Conservation (phyloP, 148 eudicot genomes). For the Selenicereus undatus region DNA sequence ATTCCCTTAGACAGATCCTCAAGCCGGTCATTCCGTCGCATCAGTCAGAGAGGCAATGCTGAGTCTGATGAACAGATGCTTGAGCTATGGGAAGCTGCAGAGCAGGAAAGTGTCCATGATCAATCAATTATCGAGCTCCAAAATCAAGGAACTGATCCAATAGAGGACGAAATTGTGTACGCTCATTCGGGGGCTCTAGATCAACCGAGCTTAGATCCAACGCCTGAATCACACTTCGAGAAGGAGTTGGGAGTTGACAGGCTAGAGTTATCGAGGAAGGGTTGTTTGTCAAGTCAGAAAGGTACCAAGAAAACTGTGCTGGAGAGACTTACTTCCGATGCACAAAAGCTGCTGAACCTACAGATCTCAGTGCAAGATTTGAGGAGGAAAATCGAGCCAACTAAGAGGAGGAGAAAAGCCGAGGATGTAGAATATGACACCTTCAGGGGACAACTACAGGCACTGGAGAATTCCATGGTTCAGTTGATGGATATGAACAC, state of each 20-base stretch:
- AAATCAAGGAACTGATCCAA: slow-evolving; percentile 29
- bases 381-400: slow-evolving; percentile 52
- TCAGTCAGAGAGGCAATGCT: slow-evolving; percentile 42
- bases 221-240: slow-evolving; percentile 49
- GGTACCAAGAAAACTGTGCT: slow-evolving; percentile 41
- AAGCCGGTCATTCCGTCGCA: slow-evolving; percentile 30
- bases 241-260: slow-evolving; percentile 75
- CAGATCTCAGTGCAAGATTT: slow-evolving; percentile 53
- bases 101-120: slow-evolving; percentile 27
- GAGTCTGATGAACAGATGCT: slow-evolving; percentile 70
- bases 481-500: slow-evolving; percentile 60
- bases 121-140: slow-evolving; percentile 29
- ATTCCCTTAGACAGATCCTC: slow-evolving; percentile 85
- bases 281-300: slow-evolving; percentile 26
- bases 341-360: slow-evolving; percentile 53
- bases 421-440: slow-evolving; percentile 47
- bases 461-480: slow-evolving; percentile 52
- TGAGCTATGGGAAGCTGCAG: slow-evolving; percentile 76
- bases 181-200: slow-evolving; percentile 24
- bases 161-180: slow-evolving; percentile 29
- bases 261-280: slow-evolving; percentile 37
- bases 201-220: slow-evolving; percentile 26
- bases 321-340: slow-evolving; percentile 63
- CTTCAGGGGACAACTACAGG: slow-evolving; percentile 56
- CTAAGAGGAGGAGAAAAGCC: slow-evolving; percentile 39